A percentile compares a stretch with the other conserved stretches of the same genome.
Conservation (phyloP, 768 basidiomycete species). For the Suillus paluster region DNA sequence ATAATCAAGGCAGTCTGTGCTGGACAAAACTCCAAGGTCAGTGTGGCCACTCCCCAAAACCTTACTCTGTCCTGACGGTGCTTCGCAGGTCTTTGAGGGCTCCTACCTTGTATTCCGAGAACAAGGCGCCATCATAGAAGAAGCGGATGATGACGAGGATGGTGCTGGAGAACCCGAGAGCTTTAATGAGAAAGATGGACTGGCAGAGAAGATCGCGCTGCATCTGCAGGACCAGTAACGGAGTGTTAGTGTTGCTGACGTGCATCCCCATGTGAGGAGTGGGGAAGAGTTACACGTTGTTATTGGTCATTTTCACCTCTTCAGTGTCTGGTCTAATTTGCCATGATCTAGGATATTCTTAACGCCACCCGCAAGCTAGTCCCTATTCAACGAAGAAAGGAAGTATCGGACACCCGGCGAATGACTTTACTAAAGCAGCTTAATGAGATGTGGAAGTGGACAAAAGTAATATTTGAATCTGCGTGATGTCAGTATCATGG, state of each 20-base stretch:
- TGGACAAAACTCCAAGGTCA: conserved; percentile 77
- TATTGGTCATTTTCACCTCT: not conserved
- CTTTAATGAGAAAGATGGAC: conserved; percentile 51
- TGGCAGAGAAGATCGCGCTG: conserved; percentile 44
- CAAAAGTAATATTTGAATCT: no score
- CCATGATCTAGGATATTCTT: not conserved
- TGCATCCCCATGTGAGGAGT: not conserved
- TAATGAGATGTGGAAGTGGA: no score
- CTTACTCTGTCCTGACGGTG: not conserved
- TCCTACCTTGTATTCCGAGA: conserved; percentile 63
- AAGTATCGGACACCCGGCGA: not conserved
- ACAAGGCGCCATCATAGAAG: conserved; percentile 71
- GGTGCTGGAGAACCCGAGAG: conserved; percentile 21
- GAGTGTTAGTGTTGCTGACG: not conserved
- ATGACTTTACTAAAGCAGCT: no score
- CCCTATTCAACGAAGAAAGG: not conserved
- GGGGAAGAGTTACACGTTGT: not conserved
- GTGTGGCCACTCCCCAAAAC: conserved; percentile 12
- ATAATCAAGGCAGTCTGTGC: conserved; percentile 80
- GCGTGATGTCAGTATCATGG: no score
- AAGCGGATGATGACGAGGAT: conserved; percentile 51
- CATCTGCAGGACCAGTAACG: conserved; percentile 16
- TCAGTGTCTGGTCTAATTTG: not conserved
- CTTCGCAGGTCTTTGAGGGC: conserved; percentile 55
- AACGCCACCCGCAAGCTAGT: not conserved